phyloP scores from a whole-genome alignment of 176 grass and related monocot species.

The Eleusine coracana region DNA sequence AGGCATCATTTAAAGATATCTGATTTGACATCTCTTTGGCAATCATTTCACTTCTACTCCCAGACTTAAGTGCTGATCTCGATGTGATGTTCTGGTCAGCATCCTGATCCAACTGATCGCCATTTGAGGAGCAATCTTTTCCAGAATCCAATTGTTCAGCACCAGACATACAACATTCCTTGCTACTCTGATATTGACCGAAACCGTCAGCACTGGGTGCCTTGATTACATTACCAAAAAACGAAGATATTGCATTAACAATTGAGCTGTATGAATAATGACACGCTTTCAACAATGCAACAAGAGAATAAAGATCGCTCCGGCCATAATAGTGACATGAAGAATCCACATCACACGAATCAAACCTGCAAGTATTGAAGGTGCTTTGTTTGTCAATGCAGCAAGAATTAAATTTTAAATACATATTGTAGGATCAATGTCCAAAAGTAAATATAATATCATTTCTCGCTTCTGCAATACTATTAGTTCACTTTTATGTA shows the following conservation, averaged over 20 bases:
- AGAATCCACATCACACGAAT: slow-evolving; percentile 58
- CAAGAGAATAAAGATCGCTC: slow-evolving; percentile 64
- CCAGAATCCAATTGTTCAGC: slow-evolving; percentile 44
- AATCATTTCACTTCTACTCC: slow-evolving; percentile 25
- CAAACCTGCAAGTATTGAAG: slow-evolving; percentile 69
- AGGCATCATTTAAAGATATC: slow-evolving; percentile 15
- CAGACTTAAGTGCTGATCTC: slow-evolving; percentile 7
- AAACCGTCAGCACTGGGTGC: slow-evolving; percentile 33
- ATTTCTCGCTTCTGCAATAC: slow-evolving; percentile 20
- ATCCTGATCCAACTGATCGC: slow-evolving; percentile 35
- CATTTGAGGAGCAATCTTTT: slow-evolving; percentile 40
- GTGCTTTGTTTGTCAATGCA: slow-evolving; percentile 33
- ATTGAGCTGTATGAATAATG: slow-evolving; percentile 70
- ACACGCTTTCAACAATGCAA: slow-evolving; percentile 55
- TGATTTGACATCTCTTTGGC: slow-evolving; percentile 29
- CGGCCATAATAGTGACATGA: slow-evolving; percentile 79
- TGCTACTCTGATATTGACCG: slow-evolving; percentile 40
- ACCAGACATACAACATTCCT: slow-evolving; percentile 44
- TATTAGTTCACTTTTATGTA: slow-evolving; percentile 5
- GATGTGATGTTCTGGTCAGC: slow-evolving; percentile 22
- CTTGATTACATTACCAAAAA: slow-evolving; percentile 45
- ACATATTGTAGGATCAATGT: slow-evolving; percentile 28
- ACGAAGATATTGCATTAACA: slow-evolving; percentile 59
- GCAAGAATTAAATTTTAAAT: slow-evolving; percentile 35
- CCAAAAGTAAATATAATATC: slow-evolving; percentile 16